Conservation (phyloP, 352 stramenopile species). For the Nothophytophthora sp. region DNA sequence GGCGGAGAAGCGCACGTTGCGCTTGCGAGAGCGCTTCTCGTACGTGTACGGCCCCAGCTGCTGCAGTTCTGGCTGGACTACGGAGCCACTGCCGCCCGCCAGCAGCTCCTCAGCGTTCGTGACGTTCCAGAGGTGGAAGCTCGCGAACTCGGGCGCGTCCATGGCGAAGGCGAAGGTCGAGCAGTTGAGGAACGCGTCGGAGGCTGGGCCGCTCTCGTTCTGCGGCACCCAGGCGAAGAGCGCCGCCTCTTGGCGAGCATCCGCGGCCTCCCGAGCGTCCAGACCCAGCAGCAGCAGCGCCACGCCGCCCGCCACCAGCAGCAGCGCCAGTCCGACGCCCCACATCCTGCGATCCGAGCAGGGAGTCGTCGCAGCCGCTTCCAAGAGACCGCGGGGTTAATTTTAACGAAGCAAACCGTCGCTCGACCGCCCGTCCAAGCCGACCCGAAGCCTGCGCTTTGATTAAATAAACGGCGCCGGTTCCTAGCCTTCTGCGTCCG, state of each 20-base stretch:
- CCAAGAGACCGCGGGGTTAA: no score
- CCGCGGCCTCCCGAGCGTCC: constrained; percentile 11
- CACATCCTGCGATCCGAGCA: constrained; percentile 9
- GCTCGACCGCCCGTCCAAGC: no score
- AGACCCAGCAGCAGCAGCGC: constrained; percentile 27
- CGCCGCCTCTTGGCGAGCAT: constrained; percentile 1
- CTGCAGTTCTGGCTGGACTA: constrained; percentile 26
- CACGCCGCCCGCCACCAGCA: constrained; percentile 18
- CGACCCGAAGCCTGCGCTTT: constrained; percentile 20
- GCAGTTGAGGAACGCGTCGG: constrained; percentile 23
- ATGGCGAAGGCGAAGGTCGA: constrained; percentile 43
- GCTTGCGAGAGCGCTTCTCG: constrained; percentile 58
- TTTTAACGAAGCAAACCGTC: constrained; percentile 7
- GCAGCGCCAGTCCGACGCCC: constrained; percentile 19
- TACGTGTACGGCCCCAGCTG: constrained; percentile 74
- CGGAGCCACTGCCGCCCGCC: constrained; percentile 9
- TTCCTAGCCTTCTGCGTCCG: not conserved
- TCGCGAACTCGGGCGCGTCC: constrained; percentile 49
- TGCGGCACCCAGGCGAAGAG: constrained; percentile 25
- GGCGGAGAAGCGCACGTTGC: constrained; percentile 43
- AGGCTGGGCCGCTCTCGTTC: not conserved
- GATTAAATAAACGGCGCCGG: no score
- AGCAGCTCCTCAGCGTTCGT: constrained; percentile 55
- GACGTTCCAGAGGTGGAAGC: constrained; percentile 78
- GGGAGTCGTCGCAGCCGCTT: not conserved